Evolutionary conservation across 139 green algal genomes (phyloP), one percentile per base, ranked within the genome.

Genomic region (Chlorella vulgaris): DNA sequence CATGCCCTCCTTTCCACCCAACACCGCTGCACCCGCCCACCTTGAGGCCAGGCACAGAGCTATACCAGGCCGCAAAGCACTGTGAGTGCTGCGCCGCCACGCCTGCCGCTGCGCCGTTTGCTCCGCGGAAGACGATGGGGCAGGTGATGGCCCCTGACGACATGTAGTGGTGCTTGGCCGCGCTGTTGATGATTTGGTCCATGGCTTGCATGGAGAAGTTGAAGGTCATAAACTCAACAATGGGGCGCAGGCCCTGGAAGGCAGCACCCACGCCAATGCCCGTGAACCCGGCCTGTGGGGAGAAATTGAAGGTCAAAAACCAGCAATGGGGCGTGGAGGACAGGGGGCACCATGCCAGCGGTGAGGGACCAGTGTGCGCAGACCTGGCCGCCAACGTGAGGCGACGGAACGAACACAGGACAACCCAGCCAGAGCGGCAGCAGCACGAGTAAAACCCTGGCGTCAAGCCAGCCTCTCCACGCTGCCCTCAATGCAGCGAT

Each of bases 211-310:
- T 96, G 31, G 97, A 91, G 83, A 99, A 99, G 89, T 99, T 99
- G 83, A 96, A 99, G 19, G 97, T 99, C 97, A 99, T 99, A 88
- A 99, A 99, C 89, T 99, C 97, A 40, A 97, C 92, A 24, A 99
- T 88, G 29, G 97, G 97, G 51, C 89, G 90, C 47, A 98, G 78
- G 10, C 97, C 97, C 19, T 93, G 90, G 69, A 99, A 96, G 0
- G 94, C 97, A 2, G 97, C 95, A 29, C 97, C 97, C 39, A 97
- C 91, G 7, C 89, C 96, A 39, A 99, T 97, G 39, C 97, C 97
- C 10, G 94, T 96, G 86, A 99, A 99, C 4, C 97, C 97, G 51
- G 94, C 94, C 93, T 96, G 89, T 65, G 4, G 4, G 18, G 19
- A 7, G 33, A 29, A 29, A 15, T 19, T 19, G 50, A 7, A 83